These are phyloP conservation scores for Pichia cactophila DNA, from an alignment of 1,139 yeast genomes.

Conservation along the genomic window DNA sequence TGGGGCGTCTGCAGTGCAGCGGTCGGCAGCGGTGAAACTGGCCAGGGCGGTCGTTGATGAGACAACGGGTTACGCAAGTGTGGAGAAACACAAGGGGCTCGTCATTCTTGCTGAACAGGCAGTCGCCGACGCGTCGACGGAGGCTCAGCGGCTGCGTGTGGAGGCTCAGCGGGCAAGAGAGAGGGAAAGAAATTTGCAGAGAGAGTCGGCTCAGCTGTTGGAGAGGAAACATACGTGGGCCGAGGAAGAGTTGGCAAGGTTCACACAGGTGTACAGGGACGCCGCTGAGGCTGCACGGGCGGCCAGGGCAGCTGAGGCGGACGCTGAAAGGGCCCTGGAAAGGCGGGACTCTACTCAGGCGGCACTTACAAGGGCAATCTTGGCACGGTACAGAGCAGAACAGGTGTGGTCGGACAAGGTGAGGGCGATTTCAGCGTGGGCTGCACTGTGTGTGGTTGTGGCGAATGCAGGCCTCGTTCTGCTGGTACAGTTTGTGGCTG, in stretches of 20 bases:
- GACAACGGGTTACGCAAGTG: conserved; percentile 56
- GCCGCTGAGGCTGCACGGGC: conserved; percentile 69
- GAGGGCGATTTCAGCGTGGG: conserved; percentile 93
- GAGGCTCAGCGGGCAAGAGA: background rate
- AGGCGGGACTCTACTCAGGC: conserved; percentile 63
- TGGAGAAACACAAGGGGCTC: background rate
- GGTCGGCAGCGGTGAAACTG: background rate
- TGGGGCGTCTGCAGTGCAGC: no score
- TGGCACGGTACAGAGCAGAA: conserved; percentile 90
- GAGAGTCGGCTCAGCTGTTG: conserved; percentile 27
- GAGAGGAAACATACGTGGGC: conserved; percentile 84
- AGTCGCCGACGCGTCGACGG: background rate
- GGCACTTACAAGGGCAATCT: conserved; percentile 65
- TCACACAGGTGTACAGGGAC: conserved; percentile 70
- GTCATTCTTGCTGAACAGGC: background rate
- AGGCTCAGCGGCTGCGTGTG: background rate
- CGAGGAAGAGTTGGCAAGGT: conserved; percentile 68
- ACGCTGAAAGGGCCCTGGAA: conserved; percentile 41
- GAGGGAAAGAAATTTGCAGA: background rate
- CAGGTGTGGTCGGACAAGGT: conserved; percentile 98
- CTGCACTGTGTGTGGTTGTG: conserved; percentile 87
- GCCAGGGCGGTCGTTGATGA: conserved; percentile 45
- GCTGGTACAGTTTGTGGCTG: conserved; percentile 77
- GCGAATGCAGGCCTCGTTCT: conserved; percentile 71
- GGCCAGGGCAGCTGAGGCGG: conserved; percentile 43